Percentiles rank a stretch among this genome's conserved stretches.
Conservation (phyloP, 2,329 filamentous ascomycete genomes). For the Juglanconis sp. region DNA sequence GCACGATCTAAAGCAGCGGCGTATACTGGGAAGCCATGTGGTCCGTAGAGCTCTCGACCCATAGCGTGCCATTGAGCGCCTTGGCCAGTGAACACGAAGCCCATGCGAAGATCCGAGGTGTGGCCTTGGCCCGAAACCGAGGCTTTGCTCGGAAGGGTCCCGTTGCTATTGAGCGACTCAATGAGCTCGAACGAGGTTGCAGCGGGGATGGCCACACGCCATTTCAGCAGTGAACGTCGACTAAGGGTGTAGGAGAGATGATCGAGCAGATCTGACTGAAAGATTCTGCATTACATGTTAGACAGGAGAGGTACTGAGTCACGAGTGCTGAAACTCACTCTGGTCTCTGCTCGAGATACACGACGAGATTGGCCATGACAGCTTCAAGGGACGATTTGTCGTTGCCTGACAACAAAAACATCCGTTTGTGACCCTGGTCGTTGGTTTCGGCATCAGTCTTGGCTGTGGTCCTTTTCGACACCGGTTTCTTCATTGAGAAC, state of each 20-base stretch:
- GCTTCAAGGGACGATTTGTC: constrained; percentile 35
- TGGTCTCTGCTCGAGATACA: constrained; percentile 40
- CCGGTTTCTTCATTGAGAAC: constrained; percentile 28
- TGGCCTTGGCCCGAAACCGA: neutral
- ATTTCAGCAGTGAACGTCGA: constrained; percentile 5
- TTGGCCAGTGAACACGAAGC: constrained; percentile 33
- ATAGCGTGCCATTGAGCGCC: constrained; percentile 31
- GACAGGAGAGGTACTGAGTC: neutral
- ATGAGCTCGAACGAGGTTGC: constrained; percentile 43
- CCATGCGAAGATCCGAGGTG: constrained; percentile 1
- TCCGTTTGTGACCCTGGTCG: constrained; percentile 26
- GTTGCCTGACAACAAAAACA: constrained; percentile 43
- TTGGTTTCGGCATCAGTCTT: constrained; percentile 28
- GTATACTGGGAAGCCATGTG: constrained; percentile 30
- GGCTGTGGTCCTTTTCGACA: constrained; percentile 19
- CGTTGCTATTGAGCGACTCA: constrained; percentile 38
- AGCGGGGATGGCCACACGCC: constrained; percentile 40
- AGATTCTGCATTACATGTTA: constrained; percentile 25
- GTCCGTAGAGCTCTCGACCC: constrained; percentile 26
- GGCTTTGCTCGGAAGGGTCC: constrained; percentile 15
- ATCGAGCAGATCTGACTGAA: constrained; percentile 40
- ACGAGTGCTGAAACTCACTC: constrained; percentile 21
- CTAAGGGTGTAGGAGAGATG: constrained; percentile 48
- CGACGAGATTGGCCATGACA: constrained; percentile 36
- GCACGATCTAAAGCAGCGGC: constrained; percentile 32